Percentiles rank a stretch among this genome's conserved stretches.
Evolutionary conservation across 352 stramenopile species (phyloP).

Genomic region (Globisporangium uncinulatum): DNA sequence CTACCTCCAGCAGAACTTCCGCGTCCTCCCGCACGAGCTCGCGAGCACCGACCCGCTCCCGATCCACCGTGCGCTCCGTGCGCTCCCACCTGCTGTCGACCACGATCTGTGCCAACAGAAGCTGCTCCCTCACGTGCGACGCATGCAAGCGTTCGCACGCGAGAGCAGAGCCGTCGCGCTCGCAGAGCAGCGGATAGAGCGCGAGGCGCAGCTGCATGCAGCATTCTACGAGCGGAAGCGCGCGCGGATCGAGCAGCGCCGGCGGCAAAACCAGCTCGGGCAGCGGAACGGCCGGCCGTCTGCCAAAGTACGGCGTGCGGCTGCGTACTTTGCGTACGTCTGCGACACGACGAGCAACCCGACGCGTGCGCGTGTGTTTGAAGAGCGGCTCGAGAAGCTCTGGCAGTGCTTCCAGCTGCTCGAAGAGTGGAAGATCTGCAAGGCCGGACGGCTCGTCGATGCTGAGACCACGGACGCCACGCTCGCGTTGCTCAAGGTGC

Average conservation of each 20-base stretch:
- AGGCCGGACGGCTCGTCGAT: slow-evolving; percentile 54
- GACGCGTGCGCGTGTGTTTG: slow-evolving; percentile 17
- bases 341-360: slow-evolving; percentile 46
- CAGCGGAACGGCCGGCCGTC: slow-evolving; percentile 25
- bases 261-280: slow-evolving; percentile 25
- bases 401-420: slow-evolving; percentile 70
- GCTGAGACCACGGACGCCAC: slow-evolving; percentile 48
- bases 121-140: slow-evolving; percentile 48
- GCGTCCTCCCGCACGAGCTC: slow-evolving; percentile 26
- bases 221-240: slow-evolving; percentile 53
- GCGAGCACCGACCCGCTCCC: slow-evolving; percentile 19
- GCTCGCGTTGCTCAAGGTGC: slow-evolving; percentile 38
- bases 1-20: slow-evolving; percentile 74
- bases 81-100: slow-evolving; percentile 30
- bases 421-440: slow-evolving; percentile 74
- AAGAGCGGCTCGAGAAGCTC: slow-evolving; percentile 60
- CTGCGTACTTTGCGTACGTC: slow-evolving; percentile 59
- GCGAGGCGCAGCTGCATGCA: slow-evolving; percentile 36
- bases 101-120: slow-evolving; percentile 48
- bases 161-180: slow-evolving; percentile 34
- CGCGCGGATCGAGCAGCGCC: slow-evolving; percentile 37
- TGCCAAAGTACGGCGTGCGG: slow-evolving; percentile 46
- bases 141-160: slow-evolving; percentile 44
- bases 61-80: slow-evolving; percentile 16
- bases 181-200: slow-evolving; percentile 41